Conservation (phyloP, 2,329 filamentous ascomycete species). For the Claviceps sp. region DNA sequence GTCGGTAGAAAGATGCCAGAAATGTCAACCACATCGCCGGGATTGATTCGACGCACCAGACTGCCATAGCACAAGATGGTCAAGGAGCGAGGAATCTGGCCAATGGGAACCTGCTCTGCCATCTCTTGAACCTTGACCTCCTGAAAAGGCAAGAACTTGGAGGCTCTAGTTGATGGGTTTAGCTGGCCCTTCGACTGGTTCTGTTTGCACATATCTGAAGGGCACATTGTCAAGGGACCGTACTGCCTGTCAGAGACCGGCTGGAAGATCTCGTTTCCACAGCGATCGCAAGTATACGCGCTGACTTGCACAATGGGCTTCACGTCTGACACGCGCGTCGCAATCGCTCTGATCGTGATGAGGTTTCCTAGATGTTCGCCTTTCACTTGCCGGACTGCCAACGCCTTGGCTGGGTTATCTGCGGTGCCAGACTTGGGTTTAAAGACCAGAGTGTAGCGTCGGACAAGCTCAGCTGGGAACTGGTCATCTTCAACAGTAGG, state of each 20-base stretch:
- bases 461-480: constrained; percentile 83
- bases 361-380: constrained; percentile 87
- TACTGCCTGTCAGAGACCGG: constrained; percentile 86
- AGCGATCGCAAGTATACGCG: constrained; percentile 93
- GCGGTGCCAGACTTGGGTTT: constrained; percentile 70
- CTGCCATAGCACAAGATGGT: constrained; percentile 84
- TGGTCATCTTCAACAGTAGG: constrained; percentile 55
- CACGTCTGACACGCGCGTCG: constrained; percentile 91
- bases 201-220: constrained; percentile 75
- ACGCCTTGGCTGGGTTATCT: constrained; percentile 46
- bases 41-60: constrained; percentile 75
- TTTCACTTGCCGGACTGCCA: constrained; percentile 87
- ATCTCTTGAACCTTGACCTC: constrained; percentile 98
- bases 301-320: constrained; percentile 97
- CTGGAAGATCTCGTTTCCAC: constrained; percentile 95
- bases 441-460: constrained; percentile 91
- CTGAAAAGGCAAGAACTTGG: constrained; percentile 94
- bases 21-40: constrained; percentile 87
- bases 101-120: constrained; percentile 97
- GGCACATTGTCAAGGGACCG: constrained; percentile 72
- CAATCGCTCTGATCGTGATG: constrained; percentile 88
- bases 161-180: constrained; percentile 87
- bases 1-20: constrained; percentile 94
- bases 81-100: constrained; percentile 85
- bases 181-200: constrained; percentile 92